phyloP scores from a whole-genome alignment of 805 yeast genomes.

The Candida xiaguanensis region DNA sequence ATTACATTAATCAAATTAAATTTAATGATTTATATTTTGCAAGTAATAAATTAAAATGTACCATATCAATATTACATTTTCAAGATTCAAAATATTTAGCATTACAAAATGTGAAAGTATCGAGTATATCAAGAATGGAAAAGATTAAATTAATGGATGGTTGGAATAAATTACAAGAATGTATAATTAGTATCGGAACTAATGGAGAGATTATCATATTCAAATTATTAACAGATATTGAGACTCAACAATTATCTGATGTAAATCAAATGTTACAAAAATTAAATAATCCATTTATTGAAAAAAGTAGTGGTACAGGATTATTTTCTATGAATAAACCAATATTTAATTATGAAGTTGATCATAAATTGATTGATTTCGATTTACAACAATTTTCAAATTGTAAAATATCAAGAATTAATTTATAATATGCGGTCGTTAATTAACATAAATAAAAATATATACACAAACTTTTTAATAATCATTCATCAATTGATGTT shows the following conservation, averaged over 20 bases:
- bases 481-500: not conserved
- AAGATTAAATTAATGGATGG: conserved; percentile 16
- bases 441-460: not conserved
- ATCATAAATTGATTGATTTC: conserved; percentile 27
- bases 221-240: conserved; percentile 12
- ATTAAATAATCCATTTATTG: conserved; percentile 29
- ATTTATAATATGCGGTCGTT: conserved; percentile 4
- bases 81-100: conserved; percentile 7
- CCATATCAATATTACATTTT: conserved; percentile 23
- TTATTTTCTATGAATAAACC: conserved; percentile 33
- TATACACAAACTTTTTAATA: not conserved
- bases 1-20: conserved; percentile 27
- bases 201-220: conserved; percentile 32
- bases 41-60: conserved; percentile 34
- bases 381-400: conserved; percentile 28
- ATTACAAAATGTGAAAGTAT: conserved; percentile 15
- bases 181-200: conserved; percentile 29
- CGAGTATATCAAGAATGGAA: conserved; percentile 33
- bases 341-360: conserved; percentile 24
- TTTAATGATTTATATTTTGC: conserved; percentile 21
- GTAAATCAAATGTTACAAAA: too few relatives aligned
- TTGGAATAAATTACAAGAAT: conserved; percentile 16
- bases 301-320: conserved; percentile 40
- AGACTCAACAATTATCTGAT: conserved; percentile 14
- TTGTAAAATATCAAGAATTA: conserved; percentile 1